Percentiles rank a stretch among this genome's conserved stretches.
Evolutionary conservation across 495 filamentous ascomycete genomes (phyloP).

Genomic region (Penicillium cataractarum): DNA sequence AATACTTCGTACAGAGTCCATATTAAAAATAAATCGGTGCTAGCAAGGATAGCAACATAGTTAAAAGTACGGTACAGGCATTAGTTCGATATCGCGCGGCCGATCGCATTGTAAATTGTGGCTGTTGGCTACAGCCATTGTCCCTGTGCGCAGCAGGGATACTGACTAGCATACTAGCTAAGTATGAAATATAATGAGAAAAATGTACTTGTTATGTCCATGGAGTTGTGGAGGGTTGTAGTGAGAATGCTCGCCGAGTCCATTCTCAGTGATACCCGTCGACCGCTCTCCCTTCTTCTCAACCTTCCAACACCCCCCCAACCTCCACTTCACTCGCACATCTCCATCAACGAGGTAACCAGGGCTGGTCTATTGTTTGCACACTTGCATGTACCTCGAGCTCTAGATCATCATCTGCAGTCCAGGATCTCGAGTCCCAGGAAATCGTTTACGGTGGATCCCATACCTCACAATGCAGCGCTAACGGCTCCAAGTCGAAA

Average conservation of each 20-base stretch:
- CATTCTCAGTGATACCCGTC: neutral
- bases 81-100: neutral
- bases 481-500: constrained; percentile 2
- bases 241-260: neutral
- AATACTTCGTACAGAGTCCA: neutral
- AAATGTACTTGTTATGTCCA: neutral
- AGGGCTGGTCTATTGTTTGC: neutral
- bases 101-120: neutral
- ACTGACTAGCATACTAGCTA: neutral
- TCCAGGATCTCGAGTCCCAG: constrained; percentile 5
- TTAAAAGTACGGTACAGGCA: too few species aligned
- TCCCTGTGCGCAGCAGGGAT: neutral
- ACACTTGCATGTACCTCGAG: neutral
- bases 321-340: neutral
- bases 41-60: neutral
- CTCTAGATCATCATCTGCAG: neutral
- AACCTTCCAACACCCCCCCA: neutral
- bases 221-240: neutral
- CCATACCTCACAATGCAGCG: constrained; percentile 3
- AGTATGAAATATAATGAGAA: neutral
- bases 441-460: neutral
- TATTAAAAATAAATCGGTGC: neutral
- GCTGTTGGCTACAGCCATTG: neutral
- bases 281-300: neutral
- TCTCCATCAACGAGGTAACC: neutral